Evolutionary conservation across 768 basidiomycete species (phyloP).

Genomic region (Xerocomellus amylosporus): DNA sequence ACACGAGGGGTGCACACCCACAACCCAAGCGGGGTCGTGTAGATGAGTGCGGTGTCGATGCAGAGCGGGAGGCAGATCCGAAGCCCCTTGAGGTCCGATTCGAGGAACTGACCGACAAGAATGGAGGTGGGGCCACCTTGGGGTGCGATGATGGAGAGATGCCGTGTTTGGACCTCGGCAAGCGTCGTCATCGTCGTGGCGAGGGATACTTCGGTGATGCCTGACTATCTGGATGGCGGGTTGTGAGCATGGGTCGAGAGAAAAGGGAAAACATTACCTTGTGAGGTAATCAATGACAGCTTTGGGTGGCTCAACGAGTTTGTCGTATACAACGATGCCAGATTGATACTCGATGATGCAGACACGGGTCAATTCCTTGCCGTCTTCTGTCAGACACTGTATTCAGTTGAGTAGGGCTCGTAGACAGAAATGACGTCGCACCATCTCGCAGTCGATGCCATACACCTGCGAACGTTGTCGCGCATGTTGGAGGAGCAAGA

Average conservation of each 20-base stretch:
- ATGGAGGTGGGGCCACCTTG: slow-evolving; percentile 49
- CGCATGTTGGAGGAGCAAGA: slow-evolving; percentile 30
- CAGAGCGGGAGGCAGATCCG: slow-evolving; percentile 82
- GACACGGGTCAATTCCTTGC: too few relatives aligned
- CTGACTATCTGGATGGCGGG: slow-evolving; percentile 68
- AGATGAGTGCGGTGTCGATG: slow-evolving; percentile 88
- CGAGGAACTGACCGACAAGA: too few relatives aligned
- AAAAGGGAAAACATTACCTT: slow-evolving; percentile 43
- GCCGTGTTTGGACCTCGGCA: slow-evolving; percentile 70
- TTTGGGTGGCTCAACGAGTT: slow-evolving; percentile 86
- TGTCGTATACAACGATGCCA: too few relatives aligned
- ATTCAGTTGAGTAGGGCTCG: background rate
- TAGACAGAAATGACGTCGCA: slow-evolving; percentile 31
- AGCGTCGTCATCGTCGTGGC: slow-evolving; percentile 72
- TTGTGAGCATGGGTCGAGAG: background rate
- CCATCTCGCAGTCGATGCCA: slow-evolving; percentile 98
- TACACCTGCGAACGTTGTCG: slow-evolving; percentile 53
- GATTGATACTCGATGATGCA: slow-evolving; percentile 78
- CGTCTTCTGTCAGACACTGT: slow-evolving; percentile 86
- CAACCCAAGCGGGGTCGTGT: slow-evolving; percentile 92
- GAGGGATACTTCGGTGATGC: slow-evolving; percentile 83
- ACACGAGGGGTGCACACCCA: too few relatives aligned
- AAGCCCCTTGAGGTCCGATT: slow-evolving; percentile 88
- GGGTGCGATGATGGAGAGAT: slow-evolving; percentile 62
- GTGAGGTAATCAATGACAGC: slow-evolving; percentile 91